Evolutionary conservation across 106 monocot species (phyloP), one percentile per base, ranked within the genome.

Genomic region (Posidonia australis): DNA sequence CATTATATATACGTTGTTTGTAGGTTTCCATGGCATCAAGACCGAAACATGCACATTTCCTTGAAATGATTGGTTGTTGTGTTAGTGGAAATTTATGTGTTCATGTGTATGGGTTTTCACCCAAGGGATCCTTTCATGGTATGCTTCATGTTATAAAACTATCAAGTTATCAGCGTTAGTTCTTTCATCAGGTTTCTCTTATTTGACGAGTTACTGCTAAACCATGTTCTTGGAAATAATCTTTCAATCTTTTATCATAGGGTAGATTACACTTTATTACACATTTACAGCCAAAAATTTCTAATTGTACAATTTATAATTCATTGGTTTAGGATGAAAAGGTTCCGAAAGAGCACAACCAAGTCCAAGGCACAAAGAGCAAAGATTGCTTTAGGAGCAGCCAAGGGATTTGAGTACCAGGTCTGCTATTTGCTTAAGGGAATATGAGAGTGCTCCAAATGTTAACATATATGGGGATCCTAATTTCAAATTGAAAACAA

Each of bases 351-450:
- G 83, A 53, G 81, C 83, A 48, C 76, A 81, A 55, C 83, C 86
- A 57, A 83, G 83, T 65, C 81, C 90, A 22, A 72, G 90, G 24
- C 60, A 46, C 83, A 84, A 59, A 76, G 90, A 54, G 90, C 84
- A 54, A 91, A 83, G 77, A 86, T 91, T 77, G 86, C 90, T 55
- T 70, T 86, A 19, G 81, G 83, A 24, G 90, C 86, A n/a, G 90
- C 90, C 20, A 86, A 69, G 63, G 90, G 90, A 24, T 83, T 91
- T n/a, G 86, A 86, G 78, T 86, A 83, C 74, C 77, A n/a, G n/a
- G n/a, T n/a, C n/a, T n/a, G n/a, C n/a, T n/a, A n/a, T n/a, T n/a
- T n/a, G n/a, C n/a, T n/a, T n/a, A n/a, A n/a, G n/a, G n/a, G n/a
- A n/a, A n/a, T n/a, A n/a, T n/a, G n/a, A n/a, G n/a, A n/a, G n/a